Evolutionary conservation across 2,329 filamentous ascomycete species (phyloP).

Genomic region (Fusarium nodosum): DNA sequence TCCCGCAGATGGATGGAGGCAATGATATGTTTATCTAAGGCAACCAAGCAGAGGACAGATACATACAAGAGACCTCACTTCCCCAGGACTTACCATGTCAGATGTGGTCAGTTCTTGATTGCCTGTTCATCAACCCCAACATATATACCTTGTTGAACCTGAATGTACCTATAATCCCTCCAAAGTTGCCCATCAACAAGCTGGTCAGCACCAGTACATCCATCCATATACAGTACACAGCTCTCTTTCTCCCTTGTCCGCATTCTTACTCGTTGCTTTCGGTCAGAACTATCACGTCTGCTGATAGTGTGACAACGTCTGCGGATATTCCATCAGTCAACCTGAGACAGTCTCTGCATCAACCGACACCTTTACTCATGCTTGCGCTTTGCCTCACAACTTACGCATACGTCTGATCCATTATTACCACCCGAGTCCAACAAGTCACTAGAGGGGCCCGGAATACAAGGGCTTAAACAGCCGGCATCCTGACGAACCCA

Average conservation of each 20-base stretch:
- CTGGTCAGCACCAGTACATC: constrained; percentile 20
- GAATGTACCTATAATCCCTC: constrained; percentile 18
- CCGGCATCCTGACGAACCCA: constrained; percentile 40
- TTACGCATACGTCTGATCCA: constrained; percentile 34
- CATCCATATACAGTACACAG: constrained; percentile 19
- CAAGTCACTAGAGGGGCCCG: constrained; percentile 10
- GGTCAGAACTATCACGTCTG: constrained; percentile 22
- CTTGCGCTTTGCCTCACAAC: constrained; percentile 35
- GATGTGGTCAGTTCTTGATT: constrained; percentile 30
- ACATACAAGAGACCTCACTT: constrained; percentile 41
- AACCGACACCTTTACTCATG: constrained; percentile 29
- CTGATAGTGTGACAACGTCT: constrained; percentile 42
- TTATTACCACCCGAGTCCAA: constrained; percentile 20
- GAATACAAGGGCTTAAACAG: constrained; percentile 31
- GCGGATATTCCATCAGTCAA: constrained; percentile 41
- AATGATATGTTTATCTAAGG: constrained; percentile 16
- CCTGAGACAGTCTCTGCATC: constrained; percentile 39
- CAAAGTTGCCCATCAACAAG: constrained; percentile 12
- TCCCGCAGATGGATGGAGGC: constrained; percentile 12
- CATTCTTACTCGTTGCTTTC: constrained; percentile 21
- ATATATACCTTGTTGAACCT: constrained; percentile 19
- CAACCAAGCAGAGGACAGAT: constrained; percentile 22
- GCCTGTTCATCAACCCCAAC: constrained; percentile 20
- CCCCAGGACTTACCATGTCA: constrained; percentile 30
- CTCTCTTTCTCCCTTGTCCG: constrained; percentile 1